Evolutionary conservation across 2,329 filamentous ascomycete species (phyloP).

Genomic region (Allantophomopsis lycopodina): DNA sequence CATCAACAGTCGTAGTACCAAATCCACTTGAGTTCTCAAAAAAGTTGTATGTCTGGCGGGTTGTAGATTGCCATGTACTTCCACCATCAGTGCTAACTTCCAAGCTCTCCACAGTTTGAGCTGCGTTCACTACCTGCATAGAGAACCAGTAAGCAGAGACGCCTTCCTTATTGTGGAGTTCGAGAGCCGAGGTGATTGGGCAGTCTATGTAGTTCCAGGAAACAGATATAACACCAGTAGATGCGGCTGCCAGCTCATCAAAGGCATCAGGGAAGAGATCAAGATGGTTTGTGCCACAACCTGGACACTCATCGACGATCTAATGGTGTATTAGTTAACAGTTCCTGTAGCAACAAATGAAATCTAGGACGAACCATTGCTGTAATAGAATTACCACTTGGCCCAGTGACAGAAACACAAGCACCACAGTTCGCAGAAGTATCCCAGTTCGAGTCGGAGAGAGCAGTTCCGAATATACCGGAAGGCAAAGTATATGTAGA

Average conservation of each 20-base stretch:
- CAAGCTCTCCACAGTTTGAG: constrained; percentile 37
- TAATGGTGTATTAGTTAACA: constrained; percentile 8
- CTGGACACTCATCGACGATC: constrained; percentile 43
- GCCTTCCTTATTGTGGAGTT: constrained; percentile 37
- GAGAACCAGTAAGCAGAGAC: constrained; percentile 39
- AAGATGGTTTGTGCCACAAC: constrained; percentile 36
- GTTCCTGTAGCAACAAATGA: background rate
- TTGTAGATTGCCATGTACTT: constrained; percentile 40
- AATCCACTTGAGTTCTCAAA: constrained; percentile 46
- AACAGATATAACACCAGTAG: constrained; percentile 32
- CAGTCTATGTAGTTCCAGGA: constrained; percentile 35
- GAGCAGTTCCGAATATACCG: constrained; percentile 44
- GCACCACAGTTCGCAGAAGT: constrained; percentile 41
- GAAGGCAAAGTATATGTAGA: constrained; percentile 45
- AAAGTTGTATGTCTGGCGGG: constrained; percentile 41
- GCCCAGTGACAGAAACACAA: constrained; percentile 45
- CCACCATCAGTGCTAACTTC: constrained; percentile 49
- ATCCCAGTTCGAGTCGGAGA: constrained; percentile 43
- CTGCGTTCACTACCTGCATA: constrained; percentile 52
- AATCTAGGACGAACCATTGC: constrained; percentile 38
- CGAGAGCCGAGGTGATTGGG: constrained; percentile 32
- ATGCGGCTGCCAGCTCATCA: constrained; percentile 25
- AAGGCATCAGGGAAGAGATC: constrained; percentile 41
- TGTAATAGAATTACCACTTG: constrained; percentile 40
- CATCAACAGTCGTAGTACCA: constrained; percentile 35